Conservation (phyloP, 129 eudicot genomes). For the Lactuca sativa region DNA sequence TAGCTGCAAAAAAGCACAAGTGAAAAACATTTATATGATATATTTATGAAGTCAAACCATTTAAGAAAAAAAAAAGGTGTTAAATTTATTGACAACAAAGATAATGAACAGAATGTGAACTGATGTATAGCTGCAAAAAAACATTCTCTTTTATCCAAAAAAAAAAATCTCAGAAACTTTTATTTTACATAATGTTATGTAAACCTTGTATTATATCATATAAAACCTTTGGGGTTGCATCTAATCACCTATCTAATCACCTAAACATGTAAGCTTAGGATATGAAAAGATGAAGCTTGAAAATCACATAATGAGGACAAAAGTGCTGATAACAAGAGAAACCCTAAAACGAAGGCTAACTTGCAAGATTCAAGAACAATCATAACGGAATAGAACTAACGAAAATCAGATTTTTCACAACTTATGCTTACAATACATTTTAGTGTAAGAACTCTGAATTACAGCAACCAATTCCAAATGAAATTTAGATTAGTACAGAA, state of each 20-base stretch:
- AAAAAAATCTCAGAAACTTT: neutral
- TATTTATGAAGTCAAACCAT: constrained; percentile 1
- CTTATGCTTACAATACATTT: neutral
- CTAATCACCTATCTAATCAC: neutral
- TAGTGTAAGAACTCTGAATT: neutral
- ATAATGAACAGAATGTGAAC: neutral
- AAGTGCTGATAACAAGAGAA: neutral
- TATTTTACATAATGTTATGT: neutral
- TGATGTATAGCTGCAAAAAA: neutral
- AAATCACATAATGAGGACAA: too few species aligned
- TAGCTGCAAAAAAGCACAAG: constrained; percentile 51
- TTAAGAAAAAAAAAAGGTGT: neutral
- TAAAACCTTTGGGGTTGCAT: neutral
- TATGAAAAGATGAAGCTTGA: too few species aligned
- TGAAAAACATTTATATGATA: constrained; percentile 10
- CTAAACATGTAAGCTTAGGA: neutral
- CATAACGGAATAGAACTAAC: neutral
- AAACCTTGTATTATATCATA: too few species aligned
- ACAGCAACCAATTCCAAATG: neutral
- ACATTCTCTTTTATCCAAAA: neutral
- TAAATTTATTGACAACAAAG: neutral
- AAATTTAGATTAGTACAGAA: neutral
- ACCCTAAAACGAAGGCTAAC: neutral
- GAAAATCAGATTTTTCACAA: neutral
- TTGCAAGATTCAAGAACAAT: neutral